Evolutionary conservation across 768 basidiomycete genomes (phyloP).

Genomic region (Arthromyces matolae): DNA sequence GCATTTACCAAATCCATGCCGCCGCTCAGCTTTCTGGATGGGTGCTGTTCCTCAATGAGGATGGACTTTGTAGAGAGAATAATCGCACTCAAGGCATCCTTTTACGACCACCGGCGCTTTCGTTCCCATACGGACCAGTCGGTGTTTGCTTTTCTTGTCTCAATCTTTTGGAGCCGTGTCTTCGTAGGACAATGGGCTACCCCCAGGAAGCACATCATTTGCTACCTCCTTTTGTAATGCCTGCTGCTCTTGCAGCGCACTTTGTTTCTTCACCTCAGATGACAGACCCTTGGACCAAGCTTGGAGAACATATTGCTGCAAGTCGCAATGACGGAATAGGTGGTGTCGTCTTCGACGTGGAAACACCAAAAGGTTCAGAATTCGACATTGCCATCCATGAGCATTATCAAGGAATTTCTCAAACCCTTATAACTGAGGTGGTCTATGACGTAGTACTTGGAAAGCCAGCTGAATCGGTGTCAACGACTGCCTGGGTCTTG

Average conservation of each 20-base stretch:
- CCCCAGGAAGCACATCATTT: slow-evolving; percentile 46
- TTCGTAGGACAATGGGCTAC: slow-evolving; percentile 23
- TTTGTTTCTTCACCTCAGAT: slow-evolving; percentile 21
- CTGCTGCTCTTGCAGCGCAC: slow-evolving; percentile 25
- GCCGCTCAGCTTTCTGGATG: slow-evolving; percentile 40
- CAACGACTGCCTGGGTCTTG: slow-evolving; percentile 22
- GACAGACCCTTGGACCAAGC: slow-evolving; percentile 22
- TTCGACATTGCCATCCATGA: slow-evolving; percentile 6
- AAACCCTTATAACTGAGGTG: neutral
- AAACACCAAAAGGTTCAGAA: neutral
- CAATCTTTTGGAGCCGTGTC: slow-evolving; percentile 25
- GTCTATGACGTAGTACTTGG: neutral
- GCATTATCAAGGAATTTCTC: neutral
- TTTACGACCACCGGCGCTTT: slow-evolving; percentile 34
- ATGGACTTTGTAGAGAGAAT: slow-evolving; percentile 35
- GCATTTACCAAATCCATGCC: slow-evolving; percentile 30
- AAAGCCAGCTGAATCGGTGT: slow-evolving; percentile 1
- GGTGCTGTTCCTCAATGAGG: slow-evolving; percentile 49
- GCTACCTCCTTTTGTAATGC: slow-evolving; percentile 58
- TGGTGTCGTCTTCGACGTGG: slow-evolving; percentile 31
- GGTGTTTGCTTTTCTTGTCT: slow-evolving; percentile 24
- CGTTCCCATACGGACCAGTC: slow-evolving; percentile 40
- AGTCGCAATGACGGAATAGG: slow-evolving; percentile 29
- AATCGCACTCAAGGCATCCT: slow-evolving; percentile 33
- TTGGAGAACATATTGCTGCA: slow-evolving; percentile 24